Percentiles rank a stretch among this genome's conserved stretches.
Evolutionary conservation across 768 basidiomycete species (phyloP).

Genomic region (Goffeauzyma gilvescens): DNA sequence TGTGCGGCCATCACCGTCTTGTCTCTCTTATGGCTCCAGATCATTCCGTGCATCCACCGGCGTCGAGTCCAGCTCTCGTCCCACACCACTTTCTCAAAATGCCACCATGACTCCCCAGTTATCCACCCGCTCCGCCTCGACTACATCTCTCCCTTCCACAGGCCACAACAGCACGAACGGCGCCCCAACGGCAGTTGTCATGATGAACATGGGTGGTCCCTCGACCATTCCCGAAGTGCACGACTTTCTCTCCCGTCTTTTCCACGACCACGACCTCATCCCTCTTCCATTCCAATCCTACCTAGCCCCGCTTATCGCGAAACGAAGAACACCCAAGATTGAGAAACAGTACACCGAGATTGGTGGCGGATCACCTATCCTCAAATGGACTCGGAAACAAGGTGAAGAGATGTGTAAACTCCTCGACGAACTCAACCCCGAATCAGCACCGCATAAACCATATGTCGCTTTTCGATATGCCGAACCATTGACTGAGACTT

Average conservation of each 20-base stretch:
- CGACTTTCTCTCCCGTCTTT: conserved; percentile 78
- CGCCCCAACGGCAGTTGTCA: conserved; percentile 63
- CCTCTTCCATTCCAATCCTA: conserved; percentile 79
- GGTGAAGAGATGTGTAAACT: conserved; percentile 75
- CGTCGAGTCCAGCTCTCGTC: too few relatives aligned
- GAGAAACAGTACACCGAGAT: conserved; percentile 87
- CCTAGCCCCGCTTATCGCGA: conserved; percentile 74
- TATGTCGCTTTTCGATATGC: conserved; percentile 93
- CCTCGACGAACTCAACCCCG: conserved; percentile 83
- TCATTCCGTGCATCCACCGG: too few relatives aligned
- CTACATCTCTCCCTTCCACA: too few relatives aligned
- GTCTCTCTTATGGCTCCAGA: too few relatives aligned
- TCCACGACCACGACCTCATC: conserved; percentile 80
- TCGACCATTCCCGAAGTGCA: conserved; percentile 79
- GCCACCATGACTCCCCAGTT: too few relatives aligned
- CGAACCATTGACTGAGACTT: conserved; percentile 64
- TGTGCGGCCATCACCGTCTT: too few relatives aligned
- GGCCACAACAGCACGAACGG: too few relatives aligned
- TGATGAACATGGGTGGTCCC: conserved; percentile 99
- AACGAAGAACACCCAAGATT: conserved; percentile 72
- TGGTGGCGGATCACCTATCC: conserved; percentile 91
- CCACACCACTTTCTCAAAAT: too few relatives aligned
- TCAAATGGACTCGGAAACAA: conserved; percentile 69
- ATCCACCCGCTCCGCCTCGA: too few relatives aligned
- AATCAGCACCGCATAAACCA: conserved; percentile 81